phyloP scores from a whole-genome alignment of 495 filamentous ascomycete genomes.

The Penicillium waksmanii region DNA sequence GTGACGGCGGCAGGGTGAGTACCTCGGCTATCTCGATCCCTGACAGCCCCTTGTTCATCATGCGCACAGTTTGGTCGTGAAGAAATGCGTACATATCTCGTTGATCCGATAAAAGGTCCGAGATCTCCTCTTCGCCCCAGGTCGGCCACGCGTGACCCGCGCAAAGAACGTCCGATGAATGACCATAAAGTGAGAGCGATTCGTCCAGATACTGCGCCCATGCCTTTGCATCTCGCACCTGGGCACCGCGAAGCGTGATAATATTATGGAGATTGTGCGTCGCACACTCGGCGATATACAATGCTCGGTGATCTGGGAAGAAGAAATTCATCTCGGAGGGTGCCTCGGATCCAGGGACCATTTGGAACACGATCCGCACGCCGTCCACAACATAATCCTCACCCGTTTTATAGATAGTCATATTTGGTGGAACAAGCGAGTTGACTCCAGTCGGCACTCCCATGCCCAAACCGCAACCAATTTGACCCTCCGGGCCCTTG shows the following conservation, averaged over 20 bases:
- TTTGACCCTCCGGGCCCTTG: slow-evolving; percentile 16
- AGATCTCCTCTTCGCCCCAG: slow-evolving; percentile 26
- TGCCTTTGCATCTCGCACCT: slow-evolving; percentile 26
- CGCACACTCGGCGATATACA: slow-evolving; percentile 30
- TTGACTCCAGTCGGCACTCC: slow-evolving; percentile 17
- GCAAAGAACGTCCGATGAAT: slow-evolving; percentile 24
- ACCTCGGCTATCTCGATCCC: slow-evolving; percentile 41
- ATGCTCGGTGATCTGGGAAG: slow-evolving; percentile 25
- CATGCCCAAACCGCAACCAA: slow-evolving; percentile 27
- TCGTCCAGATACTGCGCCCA: slow-evolving; percentile 31
- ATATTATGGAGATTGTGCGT: slow-evolving; percentile 33
- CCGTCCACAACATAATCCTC: slow-evolving; percentile 22
- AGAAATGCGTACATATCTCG: slow-evolving; percentile 41
- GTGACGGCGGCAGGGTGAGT: slow-evolving; percentile 28
- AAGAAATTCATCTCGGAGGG: slow-evolving; percentile 31
- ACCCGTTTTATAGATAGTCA: slow-evolving; percentile 20
- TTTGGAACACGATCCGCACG: slow-evolving; percentile 29
- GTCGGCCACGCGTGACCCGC: slow-evolving; percentile 36
- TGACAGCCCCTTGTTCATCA: slow-evolving; percentile 33
- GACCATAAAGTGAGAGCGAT: slow-evolving; percentile 21
- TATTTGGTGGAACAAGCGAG: slow-evolving; percentile 26
- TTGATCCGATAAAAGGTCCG: slow-evolving; percentile 25
- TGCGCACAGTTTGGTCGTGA: slow-evolving; percentile 39
- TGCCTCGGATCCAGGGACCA: slow-evolving; percentile 29
- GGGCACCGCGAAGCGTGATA: slow-evolving; percentile 28